Evolutionary conservation across 2,329 filamentous ascomycete genomes (phyloP).

Genomic region (Clonostachys rhizophaga): DNA sequence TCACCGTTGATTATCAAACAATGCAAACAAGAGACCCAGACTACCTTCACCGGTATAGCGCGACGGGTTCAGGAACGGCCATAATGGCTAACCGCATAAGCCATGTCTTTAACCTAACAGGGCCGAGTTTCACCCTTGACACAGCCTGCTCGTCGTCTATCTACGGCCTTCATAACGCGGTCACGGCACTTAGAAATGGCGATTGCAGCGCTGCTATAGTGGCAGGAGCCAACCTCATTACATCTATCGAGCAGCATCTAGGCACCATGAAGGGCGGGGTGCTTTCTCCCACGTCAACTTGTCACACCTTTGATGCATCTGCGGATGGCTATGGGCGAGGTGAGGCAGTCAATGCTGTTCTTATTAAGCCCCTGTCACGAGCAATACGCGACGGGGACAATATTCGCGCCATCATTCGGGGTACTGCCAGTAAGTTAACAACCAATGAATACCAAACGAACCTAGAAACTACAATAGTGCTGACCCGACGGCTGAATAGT

Average conservation of each 20-base stretch:
- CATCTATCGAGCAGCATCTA: constrained; percentile 14
- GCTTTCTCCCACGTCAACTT: constrained; percentile 22
- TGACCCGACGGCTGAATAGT: not conserved
- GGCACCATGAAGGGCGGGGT: constrained; percentile 13
- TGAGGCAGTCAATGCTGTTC: constrained; percentile 47
- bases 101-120: constrained; percentile 5
- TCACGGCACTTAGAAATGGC: constrained; percentile 19
- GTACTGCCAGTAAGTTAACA: constrained; percentile 41
- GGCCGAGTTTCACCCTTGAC: constrained; percentile 25
- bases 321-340: constrained; percentile 50
- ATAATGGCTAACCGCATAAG: constrained; percentile 6
- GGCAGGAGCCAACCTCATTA: constrained; percentile 20
- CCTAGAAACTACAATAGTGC: constrained; percentile 9
- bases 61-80: not conserved
- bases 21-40: constrained; percentile 1
- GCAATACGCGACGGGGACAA: constrained; percentile 47
- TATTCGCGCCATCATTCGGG: constrained; percentile 42
- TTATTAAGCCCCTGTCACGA: constrained; percentile 48
- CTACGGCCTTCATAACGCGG: constrained; percentile 33
- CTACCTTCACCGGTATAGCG: not conserved
- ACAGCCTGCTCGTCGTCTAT: constrained; percentile 40
- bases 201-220: constrained; percentile 24
- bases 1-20: constrained; percentile 1
- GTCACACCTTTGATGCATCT: constrained; percentile 40
- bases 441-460: constrained; percentile 6